Evolutionary conservation across 345 rosid species (phyloP).

Genomic region (Lepidium sativum): DNA sequence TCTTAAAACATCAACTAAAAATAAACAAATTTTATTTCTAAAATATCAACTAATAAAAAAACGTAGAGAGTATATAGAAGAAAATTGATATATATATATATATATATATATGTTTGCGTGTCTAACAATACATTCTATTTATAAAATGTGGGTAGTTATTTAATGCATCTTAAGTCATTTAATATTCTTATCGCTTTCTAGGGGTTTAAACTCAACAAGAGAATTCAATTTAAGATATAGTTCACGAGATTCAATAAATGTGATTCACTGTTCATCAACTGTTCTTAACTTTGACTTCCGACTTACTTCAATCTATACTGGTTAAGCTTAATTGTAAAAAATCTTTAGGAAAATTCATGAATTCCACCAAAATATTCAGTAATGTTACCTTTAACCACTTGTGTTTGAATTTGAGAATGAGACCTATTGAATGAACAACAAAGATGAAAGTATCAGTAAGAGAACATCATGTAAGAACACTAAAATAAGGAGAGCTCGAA

Average conservation of each 20-base stretch:
- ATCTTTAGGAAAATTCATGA: neutral
- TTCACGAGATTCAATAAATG: constrained; percentile 5
- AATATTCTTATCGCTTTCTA: neutral
- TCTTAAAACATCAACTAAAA: no score
- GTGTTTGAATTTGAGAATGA: neutral
- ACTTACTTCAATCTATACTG: neutral
- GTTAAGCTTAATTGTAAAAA: neutral
- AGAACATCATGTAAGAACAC: neutral
- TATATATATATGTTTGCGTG: no score
- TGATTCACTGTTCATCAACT: neutral
- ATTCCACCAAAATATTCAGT: neutral
- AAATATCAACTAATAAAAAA: no score
- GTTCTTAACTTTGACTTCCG: neutral
- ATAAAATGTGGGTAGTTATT: neutral
- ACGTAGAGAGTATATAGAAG: no score
- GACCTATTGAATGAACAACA: neutral
- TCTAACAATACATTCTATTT: neutral
- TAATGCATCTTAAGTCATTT: neutral
- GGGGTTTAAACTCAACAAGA: neutral
- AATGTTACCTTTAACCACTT: neutral
- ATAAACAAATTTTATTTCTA: no score
- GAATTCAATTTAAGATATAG: neutral
- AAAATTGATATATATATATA: no score
- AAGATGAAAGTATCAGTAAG: neutral
- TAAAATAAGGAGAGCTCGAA: neutral